Conservation (phyloP, 306 rosid genomes). For the apple (Malus domestica) region DNA sequence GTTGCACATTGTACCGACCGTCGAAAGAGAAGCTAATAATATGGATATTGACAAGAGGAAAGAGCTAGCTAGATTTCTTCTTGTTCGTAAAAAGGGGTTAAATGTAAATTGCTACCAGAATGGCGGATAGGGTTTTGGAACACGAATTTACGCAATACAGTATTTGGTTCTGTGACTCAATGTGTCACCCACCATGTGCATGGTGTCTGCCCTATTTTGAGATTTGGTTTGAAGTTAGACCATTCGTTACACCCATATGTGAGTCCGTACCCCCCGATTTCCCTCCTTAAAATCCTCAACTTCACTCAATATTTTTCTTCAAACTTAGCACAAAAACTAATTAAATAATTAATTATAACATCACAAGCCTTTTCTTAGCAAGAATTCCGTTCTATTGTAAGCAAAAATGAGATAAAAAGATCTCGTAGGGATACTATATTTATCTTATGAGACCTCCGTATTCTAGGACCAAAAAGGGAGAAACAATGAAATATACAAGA, state of each 20-base stretch:
- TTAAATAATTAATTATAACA: background rate
- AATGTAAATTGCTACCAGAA: background rate
- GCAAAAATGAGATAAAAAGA: too few species aligned
- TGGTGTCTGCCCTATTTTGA: slow-evolving; percentile 1
- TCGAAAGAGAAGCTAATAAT: too few species aligned
- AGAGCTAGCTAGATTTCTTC: background rate
- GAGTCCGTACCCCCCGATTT: background rate
- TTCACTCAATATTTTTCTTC: background rate
- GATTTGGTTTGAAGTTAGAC: background rate
- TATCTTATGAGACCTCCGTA: too few species aligned
- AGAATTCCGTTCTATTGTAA: too few species aligned
- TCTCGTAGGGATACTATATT: background rate
- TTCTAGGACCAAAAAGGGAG: too few species aligned
- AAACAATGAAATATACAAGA: too few species aligned
- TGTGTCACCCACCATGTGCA: slow-evolving; percentile 13
- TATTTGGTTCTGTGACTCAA: slow-evolving; percentile 2
- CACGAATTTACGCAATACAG: slow-evolving; percentile 17
- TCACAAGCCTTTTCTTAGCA: too few species aligned
- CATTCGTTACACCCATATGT: background rate
- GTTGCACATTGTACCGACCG: too few species aligned
- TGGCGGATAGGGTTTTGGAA: background rate
- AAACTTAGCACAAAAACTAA: background rate
- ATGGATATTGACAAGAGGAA: background rate
- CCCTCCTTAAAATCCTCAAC: background rate
- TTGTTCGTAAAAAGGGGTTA: background rate